Evolutionary conservation across 2,329 filamentous ascomycete species (phyloP).

Genomic region (Monilinia aucupariae): DNA sequence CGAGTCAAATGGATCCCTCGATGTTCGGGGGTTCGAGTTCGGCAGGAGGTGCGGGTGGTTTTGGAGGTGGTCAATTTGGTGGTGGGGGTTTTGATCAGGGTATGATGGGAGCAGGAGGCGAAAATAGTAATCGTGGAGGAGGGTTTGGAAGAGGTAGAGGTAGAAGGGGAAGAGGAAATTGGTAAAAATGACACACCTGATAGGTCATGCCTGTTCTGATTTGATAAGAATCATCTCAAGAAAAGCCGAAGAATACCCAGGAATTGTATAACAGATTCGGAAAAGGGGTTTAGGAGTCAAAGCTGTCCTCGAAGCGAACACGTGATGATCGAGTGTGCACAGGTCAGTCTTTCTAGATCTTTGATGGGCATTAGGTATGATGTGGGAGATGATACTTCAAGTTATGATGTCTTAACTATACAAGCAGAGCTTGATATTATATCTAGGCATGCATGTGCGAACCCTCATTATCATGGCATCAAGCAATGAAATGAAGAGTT

Average conservation of each 20-base stretch:
- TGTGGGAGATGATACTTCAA: neutral
- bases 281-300: constrained; percentile 1
- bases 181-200: constrained; percentile 19
- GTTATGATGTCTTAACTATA: neutral
- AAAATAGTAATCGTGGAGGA: constrained; percentile 32
- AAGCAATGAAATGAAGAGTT: neutral
- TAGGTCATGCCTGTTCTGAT: neutral
- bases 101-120: constrained; percentile 26
- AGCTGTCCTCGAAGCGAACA: constrained; percentile 6
- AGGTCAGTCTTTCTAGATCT: neutral
- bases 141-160: constrained; percentile 34
- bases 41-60: constrained; percentile 37
- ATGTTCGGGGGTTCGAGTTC: constrained; percentile 57
- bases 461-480: neutral
- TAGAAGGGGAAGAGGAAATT: constrained; percentile 29
- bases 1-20: constrained; percentile 60
- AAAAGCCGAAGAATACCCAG: constrained; percentile 7
- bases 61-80: constrained; percentile 38
- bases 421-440: too few species aligned
- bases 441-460: neutral
- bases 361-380: neutral
- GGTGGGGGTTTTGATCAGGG: constrained; percentile 33
- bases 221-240: neutral
- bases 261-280: neutral
- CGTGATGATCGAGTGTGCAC: neutral